Evolutionary conservation across 257 asterid genomes (phyloP).

Genomic region (Apocynum venetum): DNA sequence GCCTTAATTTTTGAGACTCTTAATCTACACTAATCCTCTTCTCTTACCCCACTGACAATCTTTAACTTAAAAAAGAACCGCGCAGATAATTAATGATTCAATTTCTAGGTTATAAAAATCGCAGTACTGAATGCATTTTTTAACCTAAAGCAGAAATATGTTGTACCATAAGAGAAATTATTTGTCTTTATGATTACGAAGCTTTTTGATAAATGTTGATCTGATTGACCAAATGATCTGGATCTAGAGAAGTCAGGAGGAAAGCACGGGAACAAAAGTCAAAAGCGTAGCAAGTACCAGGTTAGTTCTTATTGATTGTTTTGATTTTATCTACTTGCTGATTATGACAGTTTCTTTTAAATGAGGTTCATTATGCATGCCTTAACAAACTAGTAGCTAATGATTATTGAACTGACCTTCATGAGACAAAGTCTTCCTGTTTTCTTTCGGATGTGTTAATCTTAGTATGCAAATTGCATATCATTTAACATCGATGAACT

Average conservation of each 20-base stretch:
- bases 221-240: conserved; percentile 21
- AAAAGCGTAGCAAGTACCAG: conserved; percentile 33
- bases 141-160: background rate
- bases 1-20: background rate
- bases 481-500: background rate
- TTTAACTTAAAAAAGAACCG: background rate
- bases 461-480: background rate
- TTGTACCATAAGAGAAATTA: background rate
- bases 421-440: background rate
- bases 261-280: conserved; percentile 55
- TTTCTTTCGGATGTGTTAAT: background rate
- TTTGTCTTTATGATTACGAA: background rate
- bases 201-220: conserved; percentile 11
- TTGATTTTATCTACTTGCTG: background rate
- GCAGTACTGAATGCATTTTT: background rate
- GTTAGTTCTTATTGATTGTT: conserved; percentile 41
- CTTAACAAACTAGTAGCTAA: background rate
- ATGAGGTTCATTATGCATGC: background rate
- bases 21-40: background rate
- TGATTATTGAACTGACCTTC: background rate
- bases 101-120: background rate
- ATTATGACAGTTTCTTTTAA: background rate
- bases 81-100: background rate
- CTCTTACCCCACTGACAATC: background rate
- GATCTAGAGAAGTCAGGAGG: conserved; percentile 56